Evolutionary conservation across 1,284 basidiomycete species (phyloP).

Genomic region (Ganoderma boninense): DNA sequence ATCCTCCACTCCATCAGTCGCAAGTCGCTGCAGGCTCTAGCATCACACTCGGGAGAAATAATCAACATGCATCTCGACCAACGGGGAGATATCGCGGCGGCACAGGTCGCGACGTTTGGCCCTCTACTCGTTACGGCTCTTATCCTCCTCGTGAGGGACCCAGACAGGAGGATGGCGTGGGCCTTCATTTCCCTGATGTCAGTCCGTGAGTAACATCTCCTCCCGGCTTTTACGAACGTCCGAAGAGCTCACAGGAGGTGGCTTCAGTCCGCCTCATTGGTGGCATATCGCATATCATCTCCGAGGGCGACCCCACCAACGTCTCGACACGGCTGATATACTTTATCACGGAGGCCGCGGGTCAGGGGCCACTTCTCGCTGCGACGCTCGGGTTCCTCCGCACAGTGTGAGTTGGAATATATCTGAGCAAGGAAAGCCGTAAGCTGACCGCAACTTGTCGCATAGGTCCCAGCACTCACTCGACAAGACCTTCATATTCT

Average conservation of each 20-base stretch:
- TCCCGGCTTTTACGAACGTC: background rate
- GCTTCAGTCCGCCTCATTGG: slow-evolving; percentile 61
- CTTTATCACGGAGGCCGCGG: slow-evolving; percentile 63
- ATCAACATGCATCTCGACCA: slow-evolving; percentile 20
- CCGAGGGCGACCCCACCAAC: slow-evolving; percentile 50
- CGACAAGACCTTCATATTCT: slow-evolving; percentile 22
- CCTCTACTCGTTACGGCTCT: slow-evolving; percentile 57
- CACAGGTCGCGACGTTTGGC: slow-evolving; percentile 50
- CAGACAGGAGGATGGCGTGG: background rate
- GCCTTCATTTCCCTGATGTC: background rate
- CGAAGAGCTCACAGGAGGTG: background rate
- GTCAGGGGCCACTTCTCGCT: slow-evolving; percentile 60
- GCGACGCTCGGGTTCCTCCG: slow-evolving; percentile 67
- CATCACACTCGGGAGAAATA: background rate
- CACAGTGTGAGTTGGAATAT: slow-evolving; percentile 57
- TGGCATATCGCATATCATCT: slow-evolving; percentile 63
- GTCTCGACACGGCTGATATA: slow-evolving; percentile 56
- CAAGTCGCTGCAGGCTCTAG: background rate
- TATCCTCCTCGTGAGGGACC: slow-evolving; percentile 43
- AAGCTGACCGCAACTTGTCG: slow-evolving; percentile 28
- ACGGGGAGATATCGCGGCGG: slow-evolving; percentile 29
- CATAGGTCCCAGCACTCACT: slow-evolving; percentile 34
- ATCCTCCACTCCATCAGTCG: background rate
- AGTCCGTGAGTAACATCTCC: background rate
- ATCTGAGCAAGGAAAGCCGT: background rate